A percentile compares a stretch with the other conserved stretches of the same genome.
Evolutionary conservation across 1,284 basidiomycete genomes (phyloP).

Genomic region (Malassezia obtusa): DNA sequence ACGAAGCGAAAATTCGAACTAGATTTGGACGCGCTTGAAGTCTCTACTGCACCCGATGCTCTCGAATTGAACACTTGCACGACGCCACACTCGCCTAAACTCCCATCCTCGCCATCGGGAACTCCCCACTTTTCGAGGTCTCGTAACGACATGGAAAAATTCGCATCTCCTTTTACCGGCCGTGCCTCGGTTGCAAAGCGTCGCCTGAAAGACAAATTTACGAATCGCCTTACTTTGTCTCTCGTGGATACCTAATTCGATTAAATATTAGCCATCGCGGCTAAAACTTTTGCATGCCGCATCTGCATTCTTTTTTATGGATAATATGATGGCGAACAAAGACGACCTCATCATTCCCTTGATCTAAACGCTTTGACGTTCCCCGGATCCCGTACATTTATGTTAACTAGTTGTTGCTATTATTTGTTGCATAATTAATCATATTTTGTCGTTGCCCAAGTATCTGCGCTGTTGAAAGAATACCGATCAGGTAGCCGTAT

Average conservation of each 20-base stretch:
- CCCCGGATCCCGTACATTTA: too few relatives aligned
- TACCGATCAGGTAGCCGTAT: too few relatives aligned
- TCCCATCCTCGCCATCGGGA: not conserved
- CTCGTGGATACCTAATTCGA: not conserved
- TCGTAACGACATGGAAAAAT: not conserved
- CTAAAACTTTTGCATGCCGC: too few relatives aligned
- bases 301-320: not conserved
- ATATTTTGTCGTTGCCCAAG: too few relatives aligned
- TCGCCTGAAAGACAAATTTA: not conserved
- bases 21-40: not conserved
- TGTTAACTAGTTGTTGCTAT: too few relatives aligned
- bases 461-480: too few relatives aligned
- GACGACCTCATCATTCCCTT: too few relatives aligned
- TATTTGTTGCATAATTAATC: too few relatives aligned
- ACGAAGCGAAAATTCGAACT: constrained; percentile 3
- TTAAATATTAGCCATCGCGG: not conserved
- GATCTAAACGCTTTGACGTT: too few relatives aligned
- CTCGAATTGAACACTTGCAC: not conserved
- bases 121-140: not conserved
- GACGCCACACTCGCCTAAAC: not conserved
- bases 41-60: not conserved
- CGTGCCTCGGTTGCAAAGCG: not conserved
- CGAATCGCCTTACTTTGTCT: not conserved
- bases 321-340: too few relatives aligned
- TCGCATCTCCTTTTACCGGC: not conserved